A percentile compares a stretch with the other conserved stretches of the same genome.
These are phyloP conservation scores for Parasitella parasitica DNA, from an alignment of 371 early-diverging fungal genomes.

Conservation along the genomic window DNA sequence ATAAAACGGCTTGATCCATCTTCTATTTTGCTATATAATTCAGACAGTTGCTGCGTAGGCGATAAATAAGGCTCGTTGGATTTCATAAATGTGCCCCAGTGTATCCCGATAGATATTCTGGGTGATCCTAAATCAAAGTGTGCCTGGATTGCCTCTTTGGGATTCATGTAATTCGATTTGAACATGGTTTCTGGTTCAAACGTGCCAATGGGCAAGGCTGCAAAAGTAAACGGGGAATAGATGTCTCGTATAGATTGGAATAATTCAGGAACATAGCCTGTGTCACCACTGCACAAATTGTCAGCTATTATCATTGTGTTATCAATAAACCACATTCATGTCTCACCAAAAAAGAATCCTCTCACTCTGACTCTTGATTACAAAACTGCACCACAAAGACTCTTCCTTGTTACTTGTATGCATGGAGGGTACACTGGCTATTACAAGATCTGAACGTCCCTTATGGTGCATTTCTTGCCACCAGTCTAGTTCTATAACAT, in stretches of 20 bases:
- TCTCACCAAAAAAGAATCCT: conserved; percentile 58
- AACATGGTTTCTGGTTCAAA: conserved; percentile 51
- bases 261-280: conserved; percentile 59
- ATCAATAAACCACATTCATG: neutral
- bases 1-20: conserved; percentile 30
- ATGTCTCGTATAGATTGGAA: conserved; percentile 54
- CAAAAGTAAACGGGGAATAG: conserved; percentile 55
- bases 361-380: conserved; percentile 41
- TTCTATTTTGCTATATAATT: neutral
- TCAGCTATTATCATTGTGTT: neutral
- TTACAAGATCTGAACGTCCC: conserved; percentile 38
- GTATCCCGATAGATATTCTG: conserved; percentile 54
- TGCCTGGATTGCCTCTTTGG: conserved; percentile 53
- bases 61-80: conserved; percentile 17
- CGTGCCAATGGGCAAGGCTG: conserved; percentile 60
- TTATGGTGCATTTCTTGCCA: conserved; percentile 60
- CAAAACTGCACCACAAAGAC: conserved; percentile 61
- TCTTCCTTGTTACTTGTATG: conserved; percentile 50
- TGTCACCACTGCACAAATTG: conserved; percentile 54
- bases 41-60: conserved; percentile 3
- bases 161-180: conserved; percentile 57
- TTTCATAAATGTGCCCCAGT: conserved; percentile 55
- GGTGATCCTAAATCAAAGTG: conserved; percentile 50
- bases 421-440: conserved; percentile 59
- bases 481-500: conserved; percentile 67